Evolutionary conservation across 495 filamentous ascomycete species (phyloP).

Genomic region (Elasticomyces elasticus): DNA sequence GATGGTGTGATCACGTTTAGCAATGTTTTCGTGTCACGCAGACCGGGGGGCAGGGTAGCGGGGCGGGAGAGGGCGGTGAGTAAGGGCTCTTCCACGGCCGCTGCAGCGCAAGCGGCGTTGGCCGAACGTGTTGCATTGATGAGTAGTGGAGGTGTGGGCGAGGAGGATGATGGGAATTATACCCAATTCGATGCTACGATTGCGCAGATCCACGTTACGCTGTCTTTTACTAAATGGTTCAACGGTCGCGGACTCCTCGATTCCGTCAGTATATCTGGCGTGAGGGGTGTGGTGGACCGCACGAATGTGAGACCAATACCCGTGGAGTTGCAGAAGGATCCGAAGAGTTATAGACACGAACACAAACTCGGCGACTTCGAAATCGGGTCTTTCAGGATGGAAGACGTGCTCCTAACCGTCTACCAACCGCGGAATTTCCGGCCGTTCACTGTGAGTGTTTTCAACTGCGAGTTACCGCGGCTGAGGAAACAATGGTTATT

Average conservation of each 20-base stretch:
- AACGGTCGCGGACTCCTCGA: slow-evolving; percentile 87
- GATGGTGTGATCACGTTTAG: slow-evolving; percentile 91
- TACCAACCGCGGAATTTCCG: slow-evolving; percentile 85
- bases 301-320: slow-evolving; percentile 63
- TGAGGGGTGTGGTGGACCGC: slow-evolving; percentile 91
- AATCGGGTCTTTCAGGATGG: slow-evolving; percentile 89
- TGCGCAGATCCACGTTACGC: slow-evolving; percentile 86
- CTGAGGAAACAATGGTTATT: slow-evolving; percentile 93
- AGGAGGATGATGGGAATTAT: slow-evolving; percentile 88
- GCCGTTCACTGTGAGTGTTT: slow-evolving; percentile 90
- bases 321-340: slow-evolving; percentile 69
- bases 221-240: slow-evolving; percentile 98
- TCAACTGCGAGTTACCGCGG: slow-evolving; percentile 85
- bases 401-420: slow-evolving; percentile 83
- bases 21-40: slow-evolving; percentile 88
- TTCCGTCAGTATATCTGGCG: slow-evolving; percentile 87
- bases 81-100: slow-evolving; percentile 81
- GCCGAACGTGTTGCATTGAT: slow-evolving; percentile 57
- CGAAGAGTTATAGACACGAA: slow-evolving; percentile 74
- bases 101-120: slow-evolving; percentile 60
- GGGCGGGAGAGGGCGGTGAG: slow-evolving; percentile 54
- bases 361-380: slow-evolving; percentile 92
- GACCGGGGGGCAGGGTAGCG: slow-evolving; percentile 64
- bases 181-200: slow-evolving; percentile 95
- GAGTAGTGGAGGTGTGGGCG: slow-evolving; percentile 36